Evolutionary conservation across 139 green algal genomes (phyloP).

Genomic region (Chlorella sorokiniana): DNA sequence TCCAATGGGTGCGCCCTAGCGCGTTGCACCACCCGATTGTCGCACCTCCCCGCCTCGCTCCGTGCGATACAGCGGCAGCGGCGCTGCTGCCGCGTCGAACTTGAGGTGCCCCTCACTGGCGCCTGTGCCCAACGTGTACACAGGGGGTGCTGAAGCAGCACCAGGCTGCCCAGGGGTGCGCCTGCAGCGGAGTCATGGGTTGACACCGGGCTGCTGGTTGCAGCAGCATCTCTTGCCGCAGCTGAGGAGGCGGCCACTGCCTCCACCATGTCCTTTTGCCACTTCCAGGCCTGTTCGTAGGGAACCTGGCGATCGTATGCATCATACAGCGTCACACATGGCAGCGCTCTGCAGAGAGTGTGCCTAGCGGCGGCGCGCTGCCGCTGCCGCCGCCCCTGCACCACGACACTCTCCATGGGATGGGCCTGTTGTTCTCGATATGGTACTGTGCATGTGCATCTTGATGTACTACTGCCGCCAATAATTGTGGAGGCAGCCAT

Average conservation of each 20-base stretch:
- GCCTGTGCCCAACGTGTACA: slow-evolving; percentile 77
- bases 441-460: too few relatives aligned
- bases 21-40: background rate
- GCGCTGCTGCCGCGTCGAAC: slow-evolving; percentile 64
- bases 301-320: slow-evolving; percentile 16
- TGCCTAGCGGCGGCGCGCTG: background rate
- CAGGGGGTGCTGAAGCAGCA: slow-evolving; percentile 79
- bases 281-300: slow-evolving; percentile 44
- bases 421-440: too few relatives aligned
- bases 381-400: too few relatives aligned
- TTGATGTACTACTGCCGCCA: too few relatives aligned
- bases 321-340: slow-evolving; percentile 29
- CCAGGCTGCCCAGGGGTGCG: slow-evolving; percentile 15
- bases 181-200: background rate
- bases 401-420: too few relatives aligned
- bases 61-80: slow-evolving; percentile 62
- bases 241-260: background rate
- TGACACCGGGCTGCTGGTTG: background rate
- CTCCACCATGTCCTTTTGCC: slow-evolving; percentile 51
- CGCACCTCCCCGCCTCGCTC: slow-evolving; percentile 79
- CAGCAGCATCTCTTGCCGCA: background rate
- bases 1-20: too few relatives aligned
- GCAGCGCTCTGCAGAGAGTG: background rate
- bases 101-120: slow-evolving; percentile 58
- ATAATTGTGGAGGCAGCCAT: too few relatives aligned